Percentiles rank a stretch among this genome's conserved stretches.
phyloP scores from a whole-genome alignment of 2,329 filamentous ascomycete genomes.

The Fonsecaea monophora region DNA sequence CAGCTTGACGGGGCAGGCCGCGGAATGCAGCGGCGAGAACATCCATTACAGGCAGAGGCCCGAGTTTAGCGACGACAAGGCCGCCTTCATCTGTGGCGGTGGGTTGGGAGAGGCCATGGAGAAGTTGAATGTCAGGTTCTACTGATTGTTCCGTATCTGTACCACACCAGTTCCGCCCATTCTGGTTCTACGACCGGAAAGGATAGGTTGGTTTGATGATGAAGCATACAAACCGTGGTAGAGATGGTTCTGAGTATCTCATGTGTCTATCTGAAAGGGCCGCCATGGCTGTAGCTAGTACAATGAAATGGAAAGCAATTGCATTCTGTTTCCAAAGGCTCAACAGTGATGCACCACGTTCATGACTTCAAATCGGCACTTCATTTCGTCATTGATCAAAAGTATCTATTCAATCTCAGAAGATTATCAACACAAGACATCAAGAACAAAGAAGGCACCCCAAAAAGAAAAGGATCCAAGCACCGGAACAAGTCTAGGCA shows the following conservation, averaged over 20 bases:
- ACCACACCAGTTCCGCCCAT: neutral
- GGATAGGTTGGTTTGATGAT: too few species aligned
- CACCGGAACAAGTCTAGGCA: neutral
- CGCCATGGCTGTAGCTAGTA: too few species aligned
- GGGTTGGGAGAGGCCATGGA: neutral
- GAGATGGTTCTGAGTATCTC: too few species aligned
- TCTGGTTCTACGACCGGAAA: too few species aligned
- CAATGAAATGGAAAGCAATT: too few species aligned
- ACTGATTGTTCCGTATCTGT: neutral
- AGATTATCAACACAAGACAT: neutral
- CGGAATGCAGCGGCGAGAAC: constrained; percentile 8
- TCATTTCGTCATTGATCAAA: neutral
- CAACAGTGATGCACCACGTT: too few species aligned
- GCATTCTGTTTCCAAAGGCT: too few species aligned
- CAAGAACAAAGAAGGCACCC: neutral
- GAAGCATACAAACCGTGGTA: too few species aligned
- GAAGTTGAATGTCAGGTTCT: constrained; percentile 2
- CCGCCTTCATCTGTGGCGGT: constrained; percentile 6
- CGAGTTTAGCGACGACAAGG: constrained; percentile 11
- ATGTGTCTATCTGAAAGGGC: too few species aligned
- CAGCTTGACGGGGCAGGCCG: neutral
- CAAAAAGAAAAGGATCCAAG: neutral
- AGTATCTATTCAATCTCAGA: neutral
- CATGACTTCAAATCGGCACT: neutral
- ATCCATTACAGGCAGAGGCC: constrained; percentile 5